Percentiles rank a stretch among this genome's conserved stretches.
phyloP scores from a whole-genome alignment of 306 rosid genomes.

The Sphenostylis stenocarpa region DNA sequence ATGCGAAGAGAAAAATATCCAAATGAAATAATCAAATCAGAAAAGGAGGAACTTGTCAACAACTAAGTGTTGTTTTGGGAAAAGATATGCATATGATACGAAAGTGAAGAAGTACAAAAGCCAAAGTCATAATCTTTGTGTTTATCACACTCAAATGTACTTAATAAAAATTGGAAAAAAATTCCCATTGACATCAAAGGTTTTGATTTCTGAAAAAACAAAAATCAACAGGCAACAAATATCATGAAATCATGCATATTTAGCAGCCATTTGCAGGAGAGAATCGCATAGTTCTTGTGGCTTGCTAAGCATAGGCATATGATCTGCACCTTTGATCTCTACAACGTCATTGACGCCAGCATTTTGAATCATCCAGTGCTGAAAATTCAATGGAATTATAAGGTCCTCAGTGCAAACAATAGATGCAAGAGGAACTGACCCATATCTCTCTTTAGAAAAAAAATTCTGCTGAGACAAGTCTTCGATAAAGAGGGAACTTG shows the following conservation, averaged over 20 bases:
- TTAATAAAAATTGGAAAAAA: too few relatives aligned
- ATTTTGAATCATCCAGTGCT: slow-evolving; percentile 58
- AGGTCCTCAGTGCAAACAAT: slow-evolving; percentile 41
- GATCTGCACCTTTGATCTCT: slow-evolving; percentile 59
- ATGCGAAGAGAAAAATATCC: too few relatives aligned
- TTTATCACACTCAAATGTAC: too few relatives aligned
- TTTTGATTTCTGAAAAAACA: too few relatives aligned
- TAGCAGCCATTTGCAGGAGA: slow-evolving; percentile 50
- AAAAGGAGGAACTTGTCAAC: too few relatives aligned
- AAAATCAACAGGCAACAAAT: too few relatives aligned
- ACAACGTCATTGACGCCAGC: slow-evolving; percentile 36
- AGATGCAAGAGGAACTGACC: slow-evolving; percentile 42
- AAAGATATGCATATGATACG: too few relatives aligned
- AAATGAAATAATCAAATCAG: too few relatives aligned
- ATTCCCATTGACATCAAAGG: too few relatives aligned
- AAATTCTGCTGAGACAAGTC: slow-evolving; percentile 39
- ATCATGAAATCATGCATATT: slow-evolving; percentile 6
- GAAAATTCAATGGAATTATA: slow-evolving; percentile 33
- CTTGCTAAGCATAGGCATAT: slow-evolving; percentile 49
- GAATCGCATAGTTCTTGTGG: slow-evolving; percentile 42
- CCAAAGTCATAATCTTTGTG: too few relatives aligned
- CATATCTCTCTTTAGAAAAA: slow-evolving; percentile 47
- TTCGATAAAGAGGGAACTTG: slow-evolving; percentile 46
- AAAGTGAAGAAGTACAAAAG: too few relatives aligned
- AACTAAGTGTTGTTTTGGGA: too few relatives aligned